Conservation (phyloP, 1,284 basidiomycete species). For the Malassezia brasiliensis region DNA sequence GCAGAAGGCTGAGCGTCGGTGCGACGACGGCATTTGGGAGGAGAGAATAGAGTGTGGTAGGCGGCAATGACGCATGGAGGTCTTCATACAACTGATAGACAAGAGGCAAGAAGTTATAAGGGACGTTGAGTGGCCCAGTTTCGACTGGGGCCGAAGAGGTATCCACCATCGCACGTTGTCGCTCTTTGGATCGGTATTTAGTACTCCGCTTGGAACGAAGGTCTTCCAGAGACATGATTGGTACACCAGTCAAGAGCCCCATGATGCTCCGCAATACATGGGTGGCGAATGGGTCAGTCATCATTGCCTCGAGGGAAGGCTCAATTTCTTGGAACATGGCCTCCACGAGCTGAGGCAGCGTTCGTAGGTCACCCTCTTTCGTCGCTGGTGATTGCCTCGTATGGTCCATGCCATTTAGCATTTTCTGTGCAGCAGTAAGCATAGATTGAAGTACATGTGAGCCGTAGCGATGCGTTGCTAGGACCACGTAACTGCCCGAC, state of each 20-base stretch:
- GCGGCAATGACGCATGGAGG: slow-evolving; percentile 10
- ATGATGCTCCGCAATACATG: slow-evolving; percentile 11
- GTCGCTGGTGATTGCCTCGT: not conserved
- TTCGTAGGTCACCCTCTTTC: slow-evolving; percentile 5
- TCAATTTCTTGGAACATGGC: slow-evolving; percentile 15
- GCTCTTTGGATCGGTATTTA: slow-evolving; percentile 32
- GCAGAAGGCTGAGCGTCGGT: slow-evolving; percentile 33
- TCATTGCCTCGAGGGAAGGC: slow-evolving; percentile 1
- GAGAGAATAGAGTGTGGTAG: slow-evolving; percentile 20
- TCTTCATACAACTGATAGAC: slow-evolving; percentile 9
- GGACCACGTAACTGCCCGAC: slow-evolving; percentile 25
- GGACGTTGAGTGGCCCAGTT: slow-evolving; percentile 17
- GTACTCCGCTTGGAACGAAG: slow-evolving; percentile 31
- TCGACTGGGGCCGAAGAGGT: not conserved
- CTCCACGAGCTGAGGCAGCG: slow-evolving; percentile 6
- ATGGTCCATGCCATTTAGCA: not conserved
- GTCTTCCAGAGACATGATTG: slow-evolving; percentile 19
- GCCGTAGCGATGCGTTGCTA: slow-evolving; percentile 41
- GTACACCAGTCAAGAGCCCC: slow-evolving; percentile 26
- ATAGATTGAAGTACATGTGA: slow-evolving; percentile 42
- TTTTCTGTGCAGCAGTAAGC: slow-evolving; percentile 16
- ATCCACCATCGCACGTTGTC: slow-evolving; percentile 16
- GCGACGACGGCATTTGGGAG: slow-evolving; percentile 28
- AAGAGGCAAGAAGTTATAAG: slow-evolving; percentile 15
- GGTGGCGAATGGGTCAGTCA: slow-evolving; percentile 8